Percentiles rank a stretch among this genome's conserved stretches.
Evolutionary conservation across 73 alveolate species (phyloP).

Genomic region (Uronychia setigera): DNA sequence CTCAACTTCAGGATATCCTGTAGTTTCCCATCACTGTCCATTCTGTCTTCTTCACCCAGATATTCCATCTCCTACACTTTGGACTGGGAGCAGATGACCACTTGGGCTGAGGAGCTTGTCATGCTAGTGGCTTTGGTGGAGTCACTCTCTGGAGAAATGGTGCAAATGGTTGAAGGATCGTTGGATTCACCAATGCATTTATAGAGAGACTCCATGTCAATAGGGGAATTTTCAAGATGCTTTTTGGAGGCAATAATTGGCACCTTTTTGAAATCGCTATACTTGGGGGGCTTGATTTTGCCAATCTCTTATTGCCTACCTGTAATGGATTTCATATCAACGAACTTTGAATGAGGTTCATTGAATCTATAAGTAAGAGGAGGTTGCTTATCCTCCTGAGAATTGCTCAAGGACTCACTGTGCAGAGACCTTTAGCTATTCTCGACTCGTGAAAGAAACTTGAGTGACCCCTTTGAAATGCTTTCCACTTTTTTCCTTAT

Average conservation of each 20-base stretch:
- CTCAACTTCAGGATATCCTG: too few species aligned
- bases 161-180: not conserved
- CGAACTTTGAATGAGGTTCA: too few species aligned
- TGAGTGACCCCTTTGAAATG: not conserved
- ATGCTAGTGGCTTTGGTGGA: not conserved
- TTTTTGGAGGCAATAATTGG: not conserved
- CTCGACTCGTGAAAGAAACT: not conserved
- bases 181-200: not conserved
- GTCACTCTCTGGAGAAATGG: not conserved
- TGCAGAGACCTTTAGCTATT: not conserved
- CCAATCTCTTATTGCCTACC: too few species aligned
- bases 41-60: too few species aligned
- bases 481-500: too few species aligned
- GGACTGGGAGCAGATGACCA: not conserved
- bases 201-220: not conserved
- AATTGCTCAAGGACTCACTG: not conserved
- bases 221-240: too few species aligned
- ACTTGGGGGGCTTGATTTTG: too few species aligned
- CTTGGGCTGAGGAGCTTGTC: not conserved
- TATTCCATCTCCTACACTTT: too few species aligned
- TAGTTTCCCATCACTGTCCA: too few species aligned
- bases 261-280: not conserved
- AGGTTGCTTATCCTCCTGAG: not conserved
- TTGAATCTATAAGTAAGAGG: not conserved
- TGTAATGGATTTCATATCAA: too few species aligned